A percentile compares a stretch with the other conserved stretches of the same genome.
Conservation (phyloP, 129 eudicot genomes). For the Flaveria robusta region DNA sequence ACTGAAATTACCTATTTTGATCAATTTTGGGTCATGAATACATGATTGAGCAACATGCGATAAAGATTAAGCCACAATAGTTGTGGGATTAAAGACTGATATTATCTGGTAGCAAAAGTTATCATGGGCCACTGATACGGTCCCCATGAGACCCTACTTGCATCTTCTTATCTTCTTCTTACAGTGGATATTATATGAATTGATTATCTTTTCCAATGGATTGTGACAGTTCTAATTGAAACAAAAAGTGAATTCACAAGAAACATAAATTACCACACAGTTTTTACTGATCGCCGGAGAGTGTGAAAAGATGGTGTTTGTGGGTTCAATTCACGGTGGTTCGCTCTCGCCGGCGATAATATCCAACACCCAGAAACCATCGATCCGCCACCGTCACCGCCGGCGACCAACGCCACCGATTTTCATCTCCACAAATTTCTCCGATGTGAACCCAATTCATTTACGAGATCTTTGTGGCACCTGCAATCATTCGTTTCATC, state of each 20-base stretch:
- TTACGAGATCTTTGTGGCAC: constrained; percentile 56
- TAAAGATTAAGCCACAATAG: constrained; percentile 1
- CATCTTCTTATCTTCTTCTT: constrained; percentile 29
- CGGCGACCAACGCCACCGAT: constrained; percentile 50
- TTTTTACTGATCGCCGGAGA: not conserved
- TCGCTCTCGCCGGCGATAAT: constrained; percentile 42
- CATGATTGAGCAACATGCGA: not conserved
- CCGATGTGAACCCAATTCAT: constrained; percentile 47
- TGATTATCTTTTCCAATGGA: constrained; percentile 18
- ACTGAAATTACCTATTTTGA: not conserved
- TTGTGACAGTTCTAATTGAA: constrained; percentile 11
- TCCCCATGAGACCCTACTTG: constrained; percentile 23
- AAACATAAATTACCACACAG: not conserved
- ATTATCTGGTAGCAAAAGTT: not conserved
- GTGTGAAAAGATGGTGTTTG: constrained; percentile 44
- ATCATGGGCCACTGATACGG: constrained; percentile 7
- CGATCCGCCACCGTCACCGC: constrained; percentile 34
- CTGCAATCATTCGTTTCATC: constrained; percentile 83
- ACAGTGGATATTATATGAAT: constrained; percentile 13
- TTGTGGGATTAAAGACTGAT: not conserved
- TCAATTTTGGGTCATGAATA: constrained; percentile 10
- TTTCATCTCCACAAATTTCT: constrained; percentile 61
- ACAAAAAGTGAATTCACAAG: constrained; percentile 1
- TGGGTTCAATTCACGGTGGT: constrained; percentile 43
- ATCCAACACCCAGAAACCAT: constrained; percentile 28